phyloP scores from a whole-genome alignment of 305 asterid genomes.

The Vinca major region DNA sequence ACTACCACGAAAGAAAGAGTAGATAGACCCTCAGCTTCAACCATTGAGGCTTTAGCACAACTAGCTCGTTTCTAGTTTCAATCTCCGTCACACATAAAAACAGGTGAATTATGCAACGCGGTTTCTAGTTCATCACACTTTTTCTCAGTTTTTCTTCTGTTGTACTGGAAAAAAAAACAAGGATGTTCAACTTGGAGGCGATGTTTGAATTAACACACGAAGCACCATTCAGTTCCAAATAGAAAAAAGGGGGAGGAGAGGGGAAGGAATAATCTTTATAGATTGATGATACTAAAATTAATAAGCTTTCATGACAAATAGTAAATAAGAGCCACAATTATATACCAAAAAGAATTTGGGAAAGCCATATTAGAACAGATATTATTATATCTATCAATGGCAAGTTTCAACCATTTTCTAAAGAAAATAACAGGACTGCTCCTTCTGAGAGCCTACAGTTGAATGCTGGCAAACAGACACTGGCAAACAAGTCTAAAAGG shows the following conservation, averaged over 20 bases:
- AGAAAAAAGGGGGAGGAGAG: too few relatives aligned
- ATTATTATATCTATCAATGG: too few relatives aligned
- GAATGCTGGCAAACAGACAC: too few relatives aligned
- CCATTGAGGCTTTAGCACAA: background rate
- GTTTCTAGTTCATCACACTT: background rate
- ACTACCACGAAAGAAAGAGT: background rate
- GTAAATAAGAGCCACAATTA: background rate
- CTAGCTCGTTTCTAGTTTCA: background rate
- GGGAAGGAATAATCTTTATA: background rate
- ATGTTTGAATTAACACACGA: background rate
- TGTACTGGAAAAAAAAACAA: background rate
- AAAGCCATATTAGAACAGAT: too few relatives aligned
- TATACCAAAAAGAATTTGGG: background rate
- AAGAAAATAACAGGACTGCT: too few relatives aligned
- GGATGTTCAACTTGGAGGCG: background rate
- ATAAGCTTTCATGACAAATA: background rate
- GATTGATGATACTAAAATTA: background rate
- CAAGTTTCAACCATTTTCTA: too few relatives aligned
- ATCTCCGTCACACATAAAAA: background rate
- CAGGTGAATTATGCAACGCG: background rate
- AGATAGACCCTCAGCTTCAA: background rate
- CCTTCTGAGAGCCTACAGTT: too few relatives aligned
- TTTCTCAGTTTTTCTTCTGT: background rate
- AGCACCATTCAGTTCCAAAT: background rate
- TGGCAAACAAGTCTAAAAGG: too few relatives aligned